Conservation (phyloP, 805 yeast genomes). For the Starmerella ratchasimensis region DNA sequence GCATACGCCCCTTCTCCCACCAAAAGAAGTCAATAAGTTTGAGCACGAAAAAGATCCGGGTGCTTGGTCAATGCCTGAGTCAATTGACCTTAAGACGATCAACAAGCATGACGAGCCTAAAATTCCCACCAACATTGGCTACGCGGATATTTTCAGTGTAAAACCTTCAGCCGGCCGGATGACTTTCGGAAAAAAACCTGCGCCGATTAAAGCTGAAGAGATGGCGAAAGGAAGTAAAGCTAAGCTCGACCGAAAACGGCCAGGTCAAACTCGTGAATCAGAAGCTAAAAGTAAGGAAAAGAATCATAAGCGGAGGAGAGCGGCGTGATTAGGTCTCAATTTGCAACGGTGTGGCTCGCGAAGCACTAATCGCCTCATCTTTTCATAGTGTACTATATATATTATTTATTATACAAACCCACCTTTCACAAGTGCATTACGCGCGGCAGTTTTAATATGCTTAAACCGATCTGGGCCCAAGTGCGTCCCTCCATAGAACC, state of each 20-base stretch:
- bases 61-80: conserved; percentile 6
- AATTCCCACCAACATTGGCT: conserved; percentile 1
- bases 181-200: conserved; percentile 6
- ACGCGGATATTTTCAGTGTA: conserved; percentile 8
- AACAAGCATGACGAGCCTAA: too few relatives aligned
- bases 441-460: conserved; percentile 78
- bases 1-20: neutral
- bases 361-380: neutral
- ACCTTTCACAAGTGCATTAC: conserved; percentile 67
- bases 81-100: neutral
- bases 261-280: too few relatives aligned
- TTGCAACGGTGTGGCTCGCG: too few relatives aligned
- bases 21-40: neutral
- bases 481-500: conserved; percentile 91
- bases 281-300: too few relatives aligned
- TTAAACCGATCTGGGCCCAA: conserved; percentile 84
- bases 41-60: conserved; percentile 12
- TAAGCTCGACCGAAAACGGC: too few relatives aligned
- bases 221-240: conserved; percentile 1
- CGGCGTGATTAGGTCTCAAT: conserved; percentile 1
- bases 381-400: neutral
- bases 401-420: conserved; percentile 30
- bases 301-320: neutral
- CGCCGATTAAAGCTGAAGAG: conserved; percentile 3
- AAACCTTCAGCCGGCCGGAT: conserved; percentile 5